These are phyloP conservation scores for Microsporum ferrugineum DNA, from an alignment of 2,329 filamentous ascomycete genomes.

Conservation along the genomic window DNA sequence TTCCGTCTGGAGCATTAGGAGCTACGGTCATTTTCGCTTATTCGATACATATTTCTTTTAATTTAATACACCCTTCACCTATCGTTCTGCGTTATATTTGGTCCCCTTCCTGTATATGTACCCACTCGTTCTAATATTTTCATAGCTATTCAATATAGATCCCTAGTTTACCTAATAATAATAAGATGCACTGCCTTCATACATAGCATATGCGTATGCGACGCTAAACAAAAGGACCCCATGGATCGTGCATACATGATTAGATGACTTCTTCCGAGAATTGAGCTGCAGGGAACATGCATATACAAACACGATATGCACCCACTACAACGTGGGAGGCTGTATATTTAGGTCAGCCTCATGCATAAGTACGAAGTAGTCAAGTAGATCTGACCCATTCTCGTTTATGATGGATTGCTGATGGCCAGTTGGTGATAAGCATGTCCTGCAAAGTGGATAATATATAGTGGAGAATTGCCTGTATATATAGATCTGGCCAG, in stretches of 20 bases:
- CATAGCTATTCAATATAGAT: background rate
- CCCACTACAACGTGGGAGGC: background rate
- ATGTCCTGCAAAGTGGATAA: background rate
- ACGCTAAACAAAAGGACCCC: background rate
- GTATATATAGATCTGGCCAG: background rate
- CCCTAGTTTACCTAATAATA: background rate
- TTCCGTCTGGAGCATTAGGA: background rate
- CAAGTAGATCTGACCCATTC: background rate
- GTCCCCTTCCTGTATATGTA: background rate
- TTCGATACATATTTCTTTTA: background rate
- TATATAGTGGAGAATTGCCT: background rate
- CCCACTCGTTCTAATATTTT: background rate
- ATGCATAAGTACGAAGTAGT: background rate
- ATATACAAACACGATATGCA: background rate
- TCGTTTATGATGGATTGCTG: background rate
- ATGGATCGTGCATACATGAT: background rate
- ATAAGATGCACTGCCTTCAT: background rate
- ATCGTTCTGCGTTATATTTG: background rate
- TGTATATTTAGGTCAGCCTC: background rate
- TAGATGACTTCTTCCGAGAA: background rate
- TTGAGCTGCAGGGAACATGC: background rate
- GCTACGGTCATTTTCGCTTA: background rate
- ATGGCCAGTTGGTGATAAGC: background rate
- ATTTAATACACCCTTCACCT: background rate
- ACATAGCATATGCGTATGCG: background rate